These are phyloP conservation scores for Camellia oleifera DNA, from an alignment of 179 eudicot species.

Conservation along the genomic window DNA sequence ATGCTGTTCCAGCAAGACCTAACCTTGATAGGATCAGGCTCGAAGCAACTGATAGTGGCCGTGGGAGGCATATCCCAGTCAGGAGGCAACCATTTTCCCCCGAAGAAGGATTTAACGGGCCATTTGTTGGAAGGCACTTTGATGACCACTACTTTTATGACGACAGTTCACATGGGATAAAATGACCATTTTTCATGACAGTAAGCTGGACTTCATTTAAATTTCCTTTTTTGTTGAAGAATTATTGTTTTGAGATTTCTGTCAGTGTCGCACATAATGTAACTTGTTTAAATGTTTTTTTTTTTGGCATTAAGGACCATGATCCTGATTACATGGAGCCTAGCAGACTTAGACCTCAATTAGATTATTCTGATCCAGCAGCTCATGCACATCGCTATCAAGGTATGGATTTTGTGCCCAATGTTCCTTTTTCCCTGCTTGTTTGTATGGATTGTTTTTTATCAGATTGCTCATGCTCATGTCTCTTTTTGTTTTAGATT, in stretches of 20 bases:
- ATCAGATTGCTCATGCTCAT: neutral
- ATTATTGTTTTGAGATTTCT: neutral
- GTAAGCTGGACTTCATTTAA: conserved; percentile 32
- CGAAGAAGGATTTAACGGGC: conserved; percentile 48
- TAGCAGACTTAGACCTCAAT: conserved; percentile 65
- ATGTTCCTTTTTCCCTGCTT: neutral
- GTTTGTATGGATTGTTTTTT: neutral
- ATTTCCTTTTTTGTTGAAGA: no score
- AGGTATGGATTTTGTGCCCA: conserved; percentile 38
- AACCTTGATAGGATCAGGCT: conserved; percentile 50
- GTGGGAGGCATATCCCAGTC: conserved; percentile 42
- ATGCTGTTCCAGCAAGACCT: conserved; percentile 37
- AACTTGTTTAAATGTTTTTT: neutral
- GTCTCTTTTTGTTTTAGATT: conserved; percentile 29
- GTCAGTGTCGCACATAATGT: neutral
- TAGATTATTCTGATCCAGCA: conserved; percentile 51
- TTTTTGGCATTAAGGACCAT: conserved; percentile 39
- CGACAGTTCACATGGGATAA: conserved; percentile 51
- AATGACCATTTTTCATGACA: conserved; percentile 61
- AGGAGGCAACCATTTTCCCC: conserved; percentile 52
- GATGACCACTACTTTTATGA: conserved; percentile 65
- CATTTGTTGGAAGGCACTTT: conserved; percentile 51
- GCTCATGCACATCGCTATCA: conserved; percentile 42
- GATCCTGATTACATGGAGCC: conserved; percentile 67
- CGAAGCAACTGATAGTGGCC: conserved; percentile 41